Base-by-base conservation (phyloP, 345 rosid species). In the Eucalyptus rudis region DNA sequence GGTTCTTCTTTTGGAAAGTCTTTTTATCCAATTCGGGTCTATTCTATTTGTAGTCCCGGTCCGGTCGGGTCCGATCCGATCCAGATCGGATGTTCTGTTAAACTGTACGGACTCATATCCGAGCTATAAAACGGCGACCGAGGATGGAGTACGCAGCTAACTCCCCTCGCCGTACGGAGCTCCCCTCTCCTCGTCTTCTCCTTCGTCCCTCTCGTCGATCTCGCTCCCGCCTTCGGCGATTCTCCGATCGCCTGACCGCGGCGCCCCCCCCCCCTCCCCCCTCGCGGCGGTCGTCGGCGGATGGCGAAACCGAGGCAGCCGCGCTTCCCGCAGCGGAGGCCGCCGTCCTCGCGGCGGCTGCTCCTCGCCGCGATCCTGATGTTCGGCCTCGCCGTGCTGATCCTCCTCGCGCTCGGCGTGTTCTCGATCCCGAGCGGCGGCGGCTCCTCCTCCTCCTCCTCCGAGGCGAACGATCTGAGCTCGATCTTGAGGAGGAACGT, bases 401-500 rank as follows among this genome's bases (percentile, higher is more conserved):
- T 96, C 89, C 96, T 96, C 87, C 96, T 97, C 52, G 94, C 92
- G 9, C 91, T 97, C 62, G 98, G 98, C 22, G 94, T 96, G 87
- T 90, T 95, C 92, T 96, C 96, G 43, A 89, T 96, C 84, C 98
- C 99, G 19, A 94, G 94, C 93, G 86, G 88, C 89, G 91, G 94
- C 93, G 88, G 87, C 89, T 91, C 93, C 88, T 91, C 87, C 20
- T 93, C 87, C 20, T 93, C 86, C 88, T 92, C 94, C 25, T 90
- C 89, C 85, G 93, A 92, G 87, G 94, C 98, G 44, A 93, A 95
- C 91, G 99, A 96, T 94, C 95, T 96, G 92, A 95, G 91, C 95
- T 93, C 97, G 79, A 94, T 97, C 54, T 90, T 91, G 81, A 86
- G 83, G 62, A 86, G 36, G 49, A 86, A 15, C 84, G 62, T 91